A percentile compares a stretch with the other conserved stretches of the same genome.
Evolutionary conservation across 2,329 filamentous ascomycete species (phyloP).

Genomic region (Lachnellula hyalina): DNA sequence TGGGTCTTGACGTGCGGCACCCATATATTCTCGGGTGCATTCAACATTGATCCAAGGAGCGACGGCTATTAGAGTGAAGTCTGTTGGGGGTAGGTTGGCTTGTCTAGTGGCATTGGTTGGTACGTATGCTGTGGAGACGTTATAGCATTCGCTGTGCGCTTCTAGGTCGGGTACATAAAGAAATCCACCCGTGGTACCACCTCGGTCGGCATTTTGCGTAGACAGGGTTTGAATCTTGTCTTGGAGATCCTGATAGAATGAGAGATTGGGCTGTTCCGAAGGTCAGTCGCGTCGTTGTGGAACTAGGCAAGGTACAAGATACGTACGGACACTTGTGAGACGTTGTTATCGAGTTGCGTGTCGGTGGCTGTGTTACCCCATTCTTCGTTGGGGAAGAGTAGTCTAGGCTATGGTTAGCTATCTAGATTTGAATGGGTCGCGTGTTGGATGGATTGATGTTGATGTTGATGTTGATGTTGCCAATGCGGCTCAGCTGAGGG

Average conservation of each 20-base stretch:
- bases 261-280: conserved; percentile 25
- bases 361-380: conserved; percentile 20
- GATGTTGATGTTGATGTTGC: neutral
- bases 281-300: conserved; percentile 2
- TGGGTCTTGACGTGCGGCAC: conserved; percentile 51
- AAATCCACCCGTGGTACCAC: conserved; percentile 66
- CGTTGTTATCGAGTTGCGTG: conserved; percentile 11
- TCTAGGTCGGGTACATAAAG: conserved; percentile 76
- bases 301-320: neutral
- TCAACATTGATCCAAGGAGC: conserved; percentile 77
- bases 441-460: neutral
- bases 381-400: conserved; percentile 29
- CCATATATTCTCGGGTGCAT: conserved; percentile 71
- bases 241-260: conserved; percentile 34
- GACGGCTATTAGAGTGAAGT: conserved; percentile 72
- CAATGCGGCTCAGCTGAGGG: neutral
- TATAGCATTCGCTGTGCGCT: conserved; percentile 54
- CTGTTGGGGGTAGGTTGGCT: conserved; percentile 59
- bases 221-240: conserved; percentile 72
- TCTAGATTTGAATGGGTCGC: neutral
- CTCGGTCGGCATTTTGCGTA: conserved; percentile 54
- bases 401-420: conserved; percentile 18
- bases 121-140: conserved; percentile 59
- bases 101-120: conserved; percentile 70
- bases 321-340: conserved; percentile 26